phyloP scores from a whole-genome alignment of 306 rosid species.

The Dryas octopetala region DNA sequence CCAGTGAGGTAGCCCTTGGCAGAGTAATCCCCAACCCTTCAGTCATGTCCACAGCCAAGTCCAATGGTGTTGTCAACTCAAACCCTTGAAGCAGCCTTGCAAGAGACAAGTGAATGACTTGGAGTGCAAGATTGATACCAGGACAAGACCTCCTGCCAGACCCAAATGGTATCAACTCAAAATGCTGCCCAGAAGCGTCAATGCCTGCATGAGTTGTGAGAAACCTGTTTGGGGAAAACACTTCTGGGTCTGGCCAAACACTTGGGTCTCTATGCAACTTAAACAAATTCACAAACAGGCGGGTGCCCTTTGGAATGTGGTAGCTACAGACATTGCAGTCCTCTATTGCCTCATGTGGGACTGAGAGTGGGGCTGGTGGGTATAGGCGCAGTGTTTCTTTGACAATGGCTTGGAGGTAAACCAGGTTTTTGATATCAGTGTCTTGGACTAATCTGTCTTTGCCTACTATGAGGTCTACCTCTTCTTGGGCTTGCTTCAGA shows the following conservation, averaged over 20 bases:
- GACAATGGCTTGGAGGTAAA: slow-evolving; percentile 46
- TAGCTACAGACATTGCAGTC: slow-evolving; percentile 45
- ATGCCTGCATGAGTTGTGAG: slow-evolving; percentile 25
- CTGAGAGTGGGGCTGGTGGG: slow-evolving; percentile 55
- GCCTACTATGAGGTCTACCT: slow-evolving; percentile 43
- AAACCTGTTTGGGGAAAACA: slow-evolving; percentile 55
- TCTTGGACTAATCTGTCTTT: slow-evolving; percentile 43
- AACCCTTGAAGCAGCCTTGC: slow-evolving; percentile 58
- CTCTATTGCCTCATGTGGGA: slow-evolving; percentile 57
- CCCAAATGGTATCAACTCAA: slow-evolving; percentile 58
- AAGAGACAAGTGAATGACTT: slow-evolving; percentile 33
- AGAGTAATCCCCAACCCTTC: slow-evolving; percentile 54
- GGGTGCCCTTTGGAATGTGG: slow-evolving; percentile 45
- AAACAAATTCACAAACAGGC: slow-evolving; percentile 51
- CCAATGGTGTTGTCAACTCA: slow-evolving; percentile 25
- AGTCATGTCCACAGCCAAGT: slow-evolving; percentile 42
- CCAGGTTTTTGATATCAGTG: slow-evolving; percentile 34
- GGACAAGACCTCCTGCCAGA: slow-evolving; percentile 59
- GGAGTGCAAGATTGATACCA: slow-evolving; percentile 42
- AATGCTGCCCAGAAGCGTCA: slow-evolving; percentile 39
- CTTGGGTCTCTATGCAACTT: slow-evolving; percentile 55
- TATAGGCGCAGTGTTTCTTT: slow-evolving; percentile 57
- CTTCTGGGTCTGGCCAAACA: slow-evolving; percentile 44
- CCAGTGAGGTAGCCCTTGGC: slow-evolving; percentile 45
- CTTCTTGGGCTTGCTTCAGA: slow-evolving; percentile 53